These are phyloP conservation scores for Pseudopithomyces chartarum DNA, from an alignment of 2,329 filamentous ascomycete genomes.

Conservation along the genomic window DNA sequence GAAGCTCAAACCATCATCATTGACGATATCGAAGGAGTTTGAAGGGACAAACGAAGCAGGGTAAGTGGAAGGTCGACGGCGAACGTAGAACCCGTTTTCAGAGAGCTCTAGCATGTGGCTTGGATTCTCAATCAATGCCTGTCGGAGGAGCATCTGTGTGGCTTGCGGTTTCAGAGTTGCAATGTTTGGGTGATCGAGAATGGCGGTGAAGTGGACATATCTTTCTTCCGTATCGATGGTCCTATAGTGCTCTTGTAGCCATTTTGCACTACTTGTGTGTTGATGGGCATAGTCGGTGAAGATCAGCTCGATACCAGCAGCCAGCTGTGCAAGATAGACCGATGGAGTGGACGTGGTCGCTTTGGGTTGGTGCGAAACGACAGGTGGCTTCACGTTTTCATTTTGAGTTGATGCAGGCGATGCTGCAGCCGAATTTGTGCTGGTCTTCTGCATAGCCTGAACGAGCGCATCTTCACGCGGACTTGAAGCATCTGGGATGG, in stretches of 20 bases:
- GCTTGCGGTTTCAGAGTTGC: conserved; percentile 37
- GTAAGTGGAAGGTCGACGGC: conserved; percentile 36
- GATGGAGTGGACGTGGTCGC: conserved; percentile 26
- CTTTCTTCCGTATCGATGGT: conserved; percentile 27
- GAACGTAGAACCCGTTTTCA: conserved; percentile 33
- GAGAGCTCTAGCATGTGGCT: conserved; percentile 30
- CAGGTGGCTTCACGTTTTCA: conserved; percentile 10
- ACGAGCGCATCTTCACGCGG: conserved; percentile 27
- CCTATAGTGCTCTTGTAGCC: conserved; percentile 34
- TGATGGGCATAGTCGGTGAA: conserved; percentile 45
- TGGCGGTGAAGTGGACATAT: conserved; percentile 38
- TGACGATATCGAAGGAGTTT: conserved; percentile 28
- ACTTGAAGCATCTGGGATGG: conserved; percentile 5
- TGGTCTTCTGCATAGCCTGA: conserved; percentile 29
- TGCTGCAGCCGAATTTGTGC: conserved; percentile 27
- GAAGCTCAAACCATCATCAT: conserved; percentile 38
- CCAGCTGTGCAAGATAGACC: conserved; percentile 37
- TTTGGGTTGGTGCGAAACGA: conserved; percentile 20
- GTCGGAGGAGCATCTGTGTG: conserved; percentile 33
- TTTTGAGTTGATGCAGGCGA: conserved; percentile 20
- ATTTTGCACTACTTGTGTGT: conserved; percentile 25
- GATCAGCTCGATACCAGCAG: conserved; percentile 38
- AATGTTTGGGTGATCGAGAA: conserved; percentile 36
- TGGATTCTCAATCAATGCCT: conserved; percentile 27
- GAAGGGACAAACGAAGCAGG: conserved; percentile 33